Percentiles rank a stretch among this genome's conserved stretches.
Evolutionary conservation across 2,329 filamentous ascomycete species (phyloP).

Genomic region (Alternaria sp.): DNA sequence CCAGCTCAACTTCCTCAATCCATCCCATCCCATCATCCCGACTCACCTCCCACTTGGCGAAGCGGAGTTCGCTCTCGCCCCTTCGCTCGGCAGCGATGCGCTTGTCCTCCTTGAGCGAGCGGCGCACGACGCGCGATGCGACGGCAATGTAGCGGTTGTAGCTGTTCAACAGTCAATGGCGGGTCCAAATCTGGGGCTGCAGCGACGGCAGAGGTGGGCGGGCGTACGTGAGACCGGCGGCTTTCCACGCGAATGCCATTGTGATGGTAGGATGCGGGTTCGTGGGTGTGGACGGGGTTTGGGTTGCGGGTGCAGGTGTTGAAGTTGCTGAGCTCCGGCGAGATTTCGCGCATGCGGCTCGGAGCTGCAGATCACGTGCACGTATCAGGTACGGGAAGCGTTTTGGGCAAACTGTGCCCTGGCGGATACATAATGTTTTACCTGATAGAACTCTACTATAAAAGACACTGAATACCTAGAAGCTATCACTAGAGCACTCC

Average conservation of each 20-base stretch:
- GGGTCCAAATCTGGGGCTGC: constrained; percentile 8
- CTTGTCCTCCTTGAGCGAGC: constrained; percentile 95
- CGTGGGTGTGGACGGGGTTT: constrained; percentile 30
- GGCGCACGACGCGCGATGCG: constrained; percentile 92
- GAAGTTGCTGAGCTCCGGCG: constrained; percentile 34
- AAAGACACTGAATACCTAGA: not conserved
- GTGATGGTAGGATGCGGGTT: constrained; percentile 57
- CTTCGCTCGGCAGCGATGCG: constrained; percentile 86
- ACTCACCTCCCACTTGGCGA: constrained; percentile 95
- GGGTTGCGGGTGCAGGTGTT: constrained; percentile 31
- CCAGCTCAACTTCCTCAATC: constrained; percentile 20
- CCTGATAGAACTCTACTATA: not conserved
- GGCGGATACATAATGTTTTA: not conserved
- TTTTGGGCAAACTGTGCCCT: not conserved
- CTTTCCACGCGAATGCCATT: constrained; percentile 99
- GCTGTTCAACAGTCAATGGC: constrained; percentile 60
- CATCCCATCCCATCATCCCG: not conserved
- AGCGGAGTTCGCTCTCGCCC: constrained; percentile 86
- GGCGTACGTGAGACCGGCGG: constrained; percentile 91
- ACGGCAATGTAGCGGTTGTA: constrained; percentile 99
- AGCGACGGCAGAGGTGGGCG: not conserved
- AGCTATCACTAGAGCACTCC: not conserved
- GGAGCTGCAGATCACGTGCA: constrained; percentile 36
- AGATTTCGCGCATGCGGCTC: constrained; percentile 39
- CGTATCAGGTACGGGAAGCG: not conserved